Evolutionary conservation across 2,329 filamentous ascomycete species (phyloP), one percentile per base, ranked within the genome.

Genomic region (Pseudocercospora fijiensis): DNA sequence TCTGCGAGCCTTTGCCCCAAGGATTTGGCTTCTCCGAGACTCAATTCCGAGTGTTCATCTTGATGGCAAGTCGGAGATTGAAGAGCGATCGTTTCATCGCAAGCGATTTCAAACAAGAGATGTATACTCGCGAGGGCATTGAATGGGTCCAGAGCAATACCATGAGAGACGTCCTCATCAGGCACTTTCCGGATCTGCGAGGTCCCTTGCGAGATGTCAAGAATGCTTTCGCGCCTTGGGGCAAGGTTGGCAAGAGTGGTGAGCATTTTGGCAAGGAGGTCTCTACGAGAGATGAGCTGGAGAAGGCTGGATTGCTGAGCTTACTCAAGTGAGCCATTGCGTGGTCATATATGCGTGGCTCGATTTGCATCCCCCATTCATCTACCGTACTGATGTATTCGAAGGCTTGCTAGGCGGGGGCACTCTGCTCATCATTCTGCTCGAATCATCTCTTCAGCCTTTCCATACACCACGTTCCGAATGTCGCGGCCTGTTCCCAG

Each of bases 1-100:
- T 78, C 30, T 73, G 76, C 51, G 80, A 82, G 67, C 78, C 78
- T 0, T 60, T 82, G 5, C 78, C 78, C 4, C 70, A 76, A 30
- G 80, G 80, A 0, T 82, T 82, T 57, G 80, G 80, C 0, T 82
- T 82, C 68, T 79, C 76, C 64, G 80, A 82, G 58, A 82, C 80
- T 1, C 80, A 80, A 1, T 82, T 82, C 65, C 70, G 79, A 0
- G 72, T 82, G 1, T 81, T 81, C 62, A 79, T 82, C 41, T 65
- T 81, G 1, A 81, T 81, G 79, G 80, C 79, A 1, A 77, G 74
- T 45, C 65, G 79, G 11, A 66, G 77, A 22, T 63, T 81, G 18
- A 81, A 81, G 74, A 80, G 78, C 18, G 79, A 81, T 71, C 72
- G 79, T 0, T 81, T 81, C 61, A 80, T 82, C 27, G 79, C 79